These are phyloP conservation scores for Tylopilus sp. DNA, from an alignment of 768 basidiomycete genomes.

Conservation along the genomic window DNA sequence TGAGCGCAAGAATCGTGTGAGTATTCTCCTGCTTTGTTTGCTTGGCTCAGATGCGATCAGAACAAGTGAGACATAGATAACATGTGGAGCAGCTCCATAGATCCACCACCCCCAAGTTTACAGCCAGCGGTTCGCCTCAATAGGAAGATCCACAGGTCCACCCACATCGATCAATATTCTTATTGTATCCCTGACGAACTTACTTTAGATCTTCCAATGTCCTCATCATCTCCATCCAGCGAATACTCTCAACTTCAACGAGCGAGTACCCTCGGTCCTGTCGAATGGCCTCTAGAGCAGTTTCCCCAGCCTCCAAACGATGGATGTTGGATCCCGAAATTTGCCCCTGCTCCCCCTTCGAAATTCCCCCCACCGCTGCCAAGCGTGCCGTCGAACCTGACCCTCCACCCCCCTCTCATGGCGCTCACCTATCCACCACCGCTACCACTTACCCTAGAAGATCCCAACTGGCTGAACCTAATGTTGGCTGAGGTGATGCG, in stretches of 20 bases:
- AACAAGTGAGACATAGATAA: constrained; percentile 1
- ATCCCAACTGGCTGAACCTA: constrained; percentile 25
- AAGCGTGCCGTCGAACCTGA: constrained; percentile 1
- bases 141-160: constrained; percentile 1
- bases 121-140: not conserved
- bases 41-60: not conserved
- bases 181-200: not conserved
- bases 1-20: not conserved
- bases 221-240: not conserved
- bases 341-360: constrained; percentile 14
- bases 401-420: constrained; percentile 29
- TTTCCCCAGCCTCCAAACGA: constrained; percentile 28
- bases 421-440: constrained; percentile 25
- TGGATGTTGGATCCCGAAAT: constrained; percentile 26
- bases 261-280: not conserved
- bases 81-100: too few relatives aligned
- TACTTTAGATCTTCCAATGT: not conserved
- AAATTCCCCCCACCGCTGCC: constrained; percentile 13
- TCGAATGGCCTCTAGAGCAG: constrained; percentile 26
- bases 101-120: not conserved
- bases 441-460: constrained; percentile 21
- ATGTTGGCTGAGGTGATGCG: constrained; percentile 28
- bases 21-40: not conserved
- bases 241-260: not conserved
- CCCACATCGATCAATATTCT: not conserved